Base-by-base conservation (phyloP, 31 red algal species). In the Endocladia muricata region DNA sequence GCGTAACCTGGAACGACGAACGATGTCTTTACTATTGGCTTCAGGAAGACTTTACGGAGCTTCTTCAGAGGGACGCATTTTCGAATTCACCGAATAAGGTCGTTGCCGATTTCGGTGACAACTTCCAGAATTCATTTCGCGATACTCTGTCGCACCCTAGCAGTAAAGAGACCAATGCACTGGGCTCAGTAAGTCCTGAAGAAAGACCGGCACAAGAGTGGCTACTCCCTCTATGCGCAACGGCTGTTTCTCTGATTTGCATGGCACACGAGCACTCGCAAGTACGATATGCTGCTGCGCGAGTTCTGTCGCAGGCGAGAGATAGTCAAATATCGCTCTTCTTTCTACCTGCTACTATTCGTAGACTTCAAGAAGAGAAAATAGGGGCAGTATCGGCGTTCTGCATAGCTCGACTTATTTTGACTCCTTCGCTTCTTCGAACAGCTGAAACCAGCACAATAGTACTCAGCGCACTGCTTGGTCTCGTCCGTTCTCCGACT, bases 331-430 rank as follows among this genome's bases (percentile, higher is more conserved):
- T 64, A 31, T 49, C 66, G 17, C 30, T 78, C 8, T 78, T 78
- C 58, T 78, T 43, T n/a, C 40, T 78, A 41, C 75, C 75, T 66
- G 56, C 75, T 26, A 32, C 66, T 26, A 78, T 78, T 43, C 37
- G 49, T 28, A 25, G 51, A 9, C 34, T 78, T 25, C 57, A 78
- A 15, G 38, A 60, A 29, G 75, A 78, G 54, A 64, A n/a, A 35
- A 78, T 65, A 31, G 75, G 75, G 5, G 38, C 51, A 3, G 34
- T 78, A 15, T 34, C 57, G 66, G 75, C 59, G 4, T 21, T 28
- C 8, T 78, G 42, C 30, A 33, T 78, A 49, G 35, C 58, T 28
- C 58, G 66, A 38, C 41, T 78, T 17, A 25, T 78, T 41, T 48
- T 42, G 3, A 15, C 57, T 1, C 75, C 75, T 19, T 55, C 41